phyloP scores from a whole-genome alignment of 768 basidiomycete species.

The Dioszegia crocea region DNA sequence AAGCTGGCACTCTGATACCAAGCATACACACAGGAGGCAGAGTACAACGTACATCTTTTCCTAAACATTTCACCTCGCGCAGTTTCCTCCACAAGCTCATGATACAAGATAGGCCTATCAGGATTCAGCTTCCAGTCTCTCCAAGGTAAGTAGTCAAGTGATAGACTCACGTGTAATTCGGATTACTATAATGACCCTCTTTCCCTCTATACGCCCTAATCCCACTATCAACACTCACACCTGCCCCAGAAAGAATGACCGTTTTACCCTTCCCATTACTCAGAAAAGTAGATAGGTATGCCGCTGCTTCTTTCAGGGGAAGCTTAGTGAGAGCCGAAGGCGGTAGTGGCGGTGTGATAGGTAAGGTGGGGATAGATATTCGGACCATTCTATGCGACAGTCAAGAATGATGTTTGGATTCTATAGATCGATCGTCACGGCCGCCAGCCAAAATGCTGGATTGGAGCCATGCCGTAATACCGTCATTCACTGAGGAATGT shows the following conservation, averaged over 20 bases:
- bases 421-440: too few species aligned
- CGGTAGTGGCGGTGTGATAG: constrained; percentile 25
- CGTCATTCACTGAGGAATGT: too few species aligned
- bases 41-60: constrained; percentile 59
- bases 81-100: constrained; percentile 73
- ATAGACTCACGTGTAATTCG: constrained; percentile 47
- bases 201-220: constrained; percentile 87
- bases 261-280: constrained; percentile 61
- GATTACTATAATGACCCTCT: constrained; percentile 59
- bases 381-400: constrained; percentile 27
- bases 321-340: constrained; percentile 38
- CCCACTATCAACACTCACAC: constrained; percentile 91
- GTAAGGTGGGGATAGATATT: constrained; percentile 49
- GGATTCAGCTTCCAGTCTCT: too few species aligned
- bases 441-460: too few species aligned
- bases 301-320: constrained; percentile 27
- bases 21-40: too few species aligned
- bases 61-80: constrained; percentile 66
- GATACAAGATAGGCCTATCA: constrained; percentile 58
- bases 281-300: constrained; percentile 56
- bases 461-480: too few species aligned
- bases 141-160: too few species aligned
- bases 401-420: too few species aligned
- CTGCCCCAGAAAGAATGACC: constrained; percentile 78
- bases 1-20: neutral